phyloP scores from a whole-genome alignment of 2,329 filamentous ascomycete genomes.

The Pseudocercospora pini-densiflorae region DNA sequence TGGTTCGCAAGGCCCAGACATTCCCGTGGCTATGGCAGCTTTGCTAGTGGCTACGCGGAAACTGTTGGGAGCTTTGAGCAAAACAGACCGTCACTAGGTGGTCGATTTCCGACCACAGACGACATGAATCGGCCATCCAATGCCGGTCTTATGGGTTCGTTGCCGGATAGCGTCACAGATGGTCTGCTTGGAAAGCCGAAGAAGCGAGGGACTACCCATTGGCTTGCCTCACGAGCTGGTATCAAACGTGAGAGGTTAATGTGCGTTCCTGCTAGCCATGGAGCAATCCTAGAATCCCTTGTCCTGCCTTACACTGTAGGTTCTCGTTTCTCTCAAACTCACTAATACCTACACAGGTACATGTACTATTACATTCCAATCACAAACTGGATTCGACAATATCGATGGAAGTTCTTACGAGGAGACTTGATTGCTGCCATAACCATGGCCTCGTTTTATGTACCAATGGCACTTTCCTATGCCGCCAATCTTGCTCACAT shows the following conservation, averaged over 20 bases:
- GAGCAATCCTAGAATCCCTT: neutral
- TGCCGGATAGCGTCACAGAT: slow-evolving; percentile 51
- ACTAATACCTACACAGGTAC: slow-evolving; percentile 64
- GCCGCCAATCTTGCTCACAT: slow-evolving; percentile 92
- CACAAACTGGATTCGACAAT: slow-evolving; percentile 87
- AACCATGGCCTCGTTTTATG: slow-evolving; percentile 98
- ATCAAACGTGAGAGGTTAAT: slow-evolving; percentile 74
- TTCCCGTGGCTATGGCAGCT: slow-evolving; percentile 55
- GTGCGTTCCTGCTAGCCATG: slow-evolving; percentile 54
- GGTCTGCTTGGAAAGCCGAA: slow-evolving; percentile 52
- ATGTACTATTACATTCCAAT: slow-evolving; percentile 92
- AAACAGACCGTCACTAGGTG: slow-evolving; percentile 39
- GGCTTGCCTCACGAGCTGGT: slow-evolving; percentile 73
- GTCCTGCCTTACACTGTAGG: neutral
- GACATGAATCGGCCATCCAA: slow-evolving; percentile 33
- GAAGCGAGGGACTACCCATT: slow-evolving; percentile 74
- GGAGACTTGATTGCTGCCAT: slow-evolving; percentile 87
- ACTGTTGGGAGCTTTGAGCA: slow-evolving; percentile 29
- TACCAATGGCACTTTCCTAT: slow-evolving; percentile 94
- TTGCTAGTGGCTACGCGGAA: slow-evolving; percentile 32
- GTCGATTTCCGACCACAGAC: slow-evolving; percentile 24
- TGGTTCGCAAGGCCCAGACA: slow-evolving; percentile 50
- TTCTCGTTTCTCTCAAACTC: slow-evolving; percentile 7
- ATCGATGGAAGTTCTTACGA: slow-evolving; percentile 77
- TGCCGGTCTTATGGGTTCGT: slow-evolving; percentile 44